Evolutionary conservation across 306 rosid genomes (phyloP).

Genomic region (Prunus kanzakura): DNA sequence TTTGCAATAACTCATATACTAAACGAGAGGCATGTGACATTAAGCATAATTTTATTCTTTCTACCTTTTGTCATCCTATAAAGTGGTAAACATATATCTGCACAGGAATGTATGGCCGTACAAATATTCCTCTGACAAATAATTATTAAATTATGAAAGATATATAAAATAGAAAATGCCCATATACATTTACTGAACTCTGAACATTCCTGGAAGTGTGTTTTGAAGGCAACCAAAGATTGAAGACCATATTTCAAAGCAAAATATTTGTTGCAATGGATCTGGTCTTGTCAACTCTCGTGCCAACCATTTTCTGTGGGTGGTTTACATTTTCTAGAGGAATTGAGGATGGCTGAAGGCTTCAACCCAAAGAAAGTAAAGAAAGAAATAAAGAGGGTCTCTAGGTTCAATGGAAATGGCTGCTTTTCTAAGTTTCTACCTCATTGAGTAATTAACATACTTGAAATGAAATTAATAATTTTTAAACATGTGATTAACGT

Average conservation of each 20-base stretch:
- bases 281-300: slow-evolving; percentile 1
- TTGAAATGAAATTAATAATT: not conserved
- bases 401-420: not conserved
- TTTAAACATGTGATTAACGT: not conserved
- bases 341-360: not conserved
- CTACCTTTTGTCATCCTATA: not conserved
- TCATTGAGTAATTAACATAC: not conserved
- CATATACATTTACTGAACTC: not conserved
- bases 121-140: slow-evolving; percentile 3
- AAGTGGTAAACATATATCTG: slow-evolving; percentile 1
- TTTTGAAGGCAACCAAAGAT: slow-evolving; percentile 10
- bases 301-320: slow-evolving; percentile 5
- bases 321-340: not conserved
- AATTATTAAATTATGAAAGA: not conserved
- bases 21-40: slow-evolving; percentile 4
- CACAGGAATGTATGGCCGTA: not conserved
- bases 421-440: not conserved
- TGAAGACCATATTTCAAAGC: not conserved
- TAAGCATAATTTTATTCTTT: not conserved
- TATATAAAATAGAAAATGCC: not conserved
- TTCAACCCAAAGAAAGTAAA: not conserved
- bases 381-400: not conserved
- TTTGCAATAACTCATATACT: not conserved
- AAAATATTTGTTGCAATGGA: slow-evolving; percentile 8
- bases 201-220: slow-evolving; percentile 6